Conservation (phyloP, 192 early-diverging fungal genomes). For the Coemansia sp. region DNA sequence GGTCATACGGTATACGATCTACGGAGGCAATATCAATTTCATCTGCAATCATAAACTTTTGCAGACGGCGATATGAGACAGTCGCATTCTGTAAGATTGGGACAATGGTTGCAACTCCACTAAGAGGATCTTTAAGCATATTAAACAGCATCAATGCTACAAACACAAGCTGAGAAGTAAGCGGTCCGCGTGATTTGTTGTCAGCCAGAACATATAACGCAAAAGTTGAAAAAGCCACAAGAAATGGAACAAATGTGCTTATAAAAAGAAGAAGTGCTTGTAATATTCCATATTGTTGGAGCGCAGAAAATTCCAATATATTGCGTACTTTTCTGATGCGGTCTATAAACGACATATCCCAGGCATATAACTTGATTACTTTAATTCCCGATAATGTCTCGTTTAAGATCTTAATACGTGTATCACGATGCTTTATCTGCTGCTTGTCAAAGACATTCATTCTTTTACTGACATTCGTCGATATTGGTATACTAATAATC, state of each 20-base stretch:
- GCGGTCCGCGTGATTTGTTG: constrained; percentile 49
- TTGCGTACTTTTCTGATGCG: constrained; percentile 63
- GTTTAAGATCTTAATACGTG: constrained; percentile 72
- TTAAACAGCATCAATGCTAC: constrained; percentile 92
- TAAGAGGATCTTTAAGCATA: constrained; percentile 33
- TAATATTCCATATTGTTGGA: constrained; percentile 74
- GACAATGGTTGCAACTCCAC: constrained; percentile 84
- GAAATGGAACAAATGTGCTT: constrained; percentile 82
- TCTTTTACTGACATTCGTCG: constrained; percentile 62
- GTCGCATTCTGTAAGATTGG: constrained; percentile 11
- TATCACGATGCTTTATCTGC: constrained; percentile 88
- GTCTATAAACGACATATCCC: constrained; percentile 80
- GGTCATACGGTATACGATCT: too few species aligned
- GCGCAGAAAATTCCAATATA: constrained; percentile 73
- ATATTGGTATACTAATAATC: constrained; percentile 77
- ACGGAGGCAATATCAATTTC: too few species aligned
- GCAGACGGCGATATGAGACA: not conserved
- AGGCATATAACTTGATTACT: constrained; percentile 97
- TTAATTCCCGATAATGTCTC: constrained; percentile 89
- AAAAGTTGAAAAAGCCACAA: constrained; percentile 88
- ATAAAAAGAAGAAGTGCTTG: constrained; percentile 69
- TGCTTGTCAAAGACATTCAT: constrained; percentile 71
- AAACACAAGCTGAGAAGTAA: constrained; percentile 75
- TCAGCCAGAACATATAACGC: constrained; percentile 60
- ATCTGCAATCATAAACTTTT: too few species aligned